Percentiles rank a stretch among this genome's conserved stretches.
These are phyloP conservation scores for Globisporangium lucens DNA, from an alignment of 352 stramenopile species.

Conservation along the genomic window DNA sequence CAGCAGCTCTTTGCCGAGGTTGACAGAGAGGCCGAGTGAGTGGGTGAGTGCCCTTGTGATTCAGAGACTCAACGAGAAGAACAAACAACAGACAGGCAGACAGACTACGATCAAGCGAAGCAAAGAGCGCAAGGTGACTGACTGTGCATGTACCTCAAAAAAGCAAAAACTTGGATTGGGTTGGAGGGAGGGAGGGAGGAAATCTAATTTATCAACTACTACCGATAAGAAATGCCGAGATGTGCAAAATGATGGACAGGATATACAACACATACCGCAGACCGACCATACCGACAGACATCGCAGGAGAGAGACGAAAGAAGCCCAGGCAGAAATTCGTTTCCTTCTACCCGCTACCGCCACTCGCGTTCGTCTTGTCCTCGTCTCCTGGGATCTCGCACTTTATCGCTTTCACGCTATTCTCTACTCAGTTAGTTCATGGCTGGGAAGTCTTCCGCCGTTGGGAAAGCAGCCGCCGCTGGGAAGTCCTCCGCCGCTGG, in stretches of 20 bases:
- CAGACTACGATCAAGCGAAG: neutral
- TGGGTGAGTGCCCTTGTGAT: neutral
- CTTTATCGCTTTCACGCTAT: slow-evolving; percentile 9
- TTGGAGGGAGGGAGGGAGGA: slow-evolving; percentile 1
- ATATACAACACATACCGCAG: slow-evolving; percentile 2
- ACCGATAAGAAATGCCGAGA: slow-evolving; percentile 15
- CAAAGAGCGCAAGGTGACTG: neutral
- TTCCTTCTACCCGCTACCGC: neutral
- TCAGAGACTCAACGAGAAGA: neutral
- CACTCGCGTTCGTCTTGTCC: neutral
- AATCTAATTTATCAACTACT: slow-evolving; percentile 40
- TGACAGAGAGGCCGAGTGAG: slow-evolving; percentile 19
- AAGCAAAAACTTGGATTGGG: slow-evolving; percentile 22
- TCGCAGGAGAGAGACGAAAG: neutral
- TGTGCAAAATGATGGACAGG: slow-evolving; percentile 8
- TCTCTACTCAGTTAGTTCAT: slow-evolving; percentile 27
- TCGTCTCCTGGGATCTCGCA: slow-evolving; percentile 1
- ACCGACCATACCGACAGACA: neutral
- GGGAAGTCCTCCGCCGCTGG: slow-evolving; percentile 36
- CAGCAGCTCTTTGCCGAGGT: slow-evolving; percentile 71
- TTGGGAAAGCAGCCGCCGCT: slow-evolving; percentile 24
- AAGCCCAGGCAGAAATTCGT: neutral
- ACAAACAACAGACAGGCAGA: neutral
- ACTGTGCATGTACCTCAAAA: slow-evolving; percentile 16
- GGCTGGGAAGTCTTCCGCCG: slow-evolving; percentile 17